Evolutionary conservation across 306 rosid genomes (phyloP).

Genomic region (Castanopsis chinensis): DNA sequence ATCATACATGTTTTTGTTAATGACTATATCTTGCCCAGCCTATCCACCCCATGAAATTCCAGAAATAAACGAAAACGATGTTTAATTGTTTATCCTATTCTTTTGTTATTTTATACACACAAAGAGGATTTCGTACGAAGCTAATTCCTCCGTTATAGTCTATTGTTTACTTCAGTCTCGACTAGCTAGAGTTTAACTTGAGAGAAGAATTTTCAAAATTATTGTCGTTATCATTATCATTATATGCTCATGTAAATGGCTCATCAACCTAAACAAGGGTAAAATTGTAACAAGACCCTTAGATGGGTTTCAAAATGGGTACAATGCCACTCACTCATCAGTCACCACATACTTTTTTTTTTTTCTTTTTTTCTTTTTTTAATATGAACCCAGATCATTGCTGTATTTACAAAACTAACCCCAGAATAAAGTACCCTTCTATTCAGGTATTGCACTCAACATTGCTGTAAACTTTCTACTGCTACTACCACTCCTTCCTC

Average conservation of each 20-base stretch:
- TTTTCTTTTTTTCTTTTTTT: no score
- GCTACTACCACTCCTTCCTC: conserved; percentile 33
- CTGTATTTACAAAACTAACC: conserved; percentile 16
- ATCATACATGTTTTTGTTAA: no score
- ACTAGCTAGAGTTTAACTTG: no score
- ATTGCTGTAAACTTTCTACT: conserved; percentile 37
- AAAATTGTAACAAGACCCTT: conserved; percentile 26
- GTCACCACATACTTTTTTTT: not conserved
- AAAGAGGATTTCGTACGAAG: not conserved
- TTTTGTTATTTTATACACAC: not conserved
- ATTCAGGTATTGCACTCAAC: conserved; percentile 76
- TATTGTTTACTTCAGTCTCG: not conserved
- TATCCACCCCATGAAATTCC: no score
- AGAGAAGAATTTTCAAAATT: no score
- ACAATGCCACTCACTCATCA: not conserved
- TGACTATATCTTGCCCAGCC: no score
- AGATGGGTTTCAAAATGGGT: conserved; percentile 7
- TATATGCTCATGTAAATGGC: not conserved
- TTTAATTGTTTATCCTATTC: not conserved
- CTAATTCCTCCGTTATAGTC: not conserved
- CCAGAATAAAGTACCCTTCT: conserved; percentile 28
- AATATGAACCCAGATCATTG: conserved; percentile 7
- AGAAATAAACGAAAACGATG: not conserved
- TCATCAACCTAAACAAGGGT: not conserved
- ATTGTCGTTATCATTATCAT: no score